Evolutionary conservation across 2,329 filamentous ascomycete genomes (phyloP).

Genomic region (Ceratocystiopsis brevicomis): DNA sequence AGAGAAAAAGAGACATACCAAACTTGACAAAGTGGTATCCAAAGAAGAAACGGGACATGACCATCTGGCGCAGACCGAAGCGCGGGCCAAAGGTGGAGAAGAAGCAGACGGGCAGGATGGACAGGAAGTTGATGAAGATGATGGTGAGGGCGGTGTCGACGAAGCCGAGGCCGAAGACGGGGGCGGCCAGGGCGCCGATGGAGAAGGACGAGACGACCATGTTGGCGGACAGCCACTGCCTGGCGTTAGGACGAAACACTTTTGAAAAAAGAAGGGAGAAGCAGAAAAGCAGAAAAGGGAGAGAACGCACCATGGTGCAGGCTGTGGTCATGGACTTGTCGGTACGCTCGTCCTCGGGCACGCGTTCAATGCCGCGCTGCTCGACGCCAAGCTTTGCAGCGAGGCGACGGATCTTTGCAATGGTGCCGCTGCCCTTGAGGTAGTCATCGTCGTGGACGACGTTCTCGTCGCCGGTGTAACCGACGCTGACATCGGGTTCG

Average conservation of each 20-base stretch:
- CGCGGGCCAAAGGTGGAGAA: conserved; percentile 35
- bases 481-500: conserved; percentile 7
- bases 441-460: conserved; percentile 10
- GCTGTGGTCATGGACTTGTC: conserved; percentile 47
- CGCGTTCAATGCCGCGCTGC: conserved; percentile 57
- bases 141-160: conserved; percentile 53
- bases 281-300: not conserved
- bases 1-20: conserved; percentile 24
- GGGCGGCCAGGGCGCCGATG: conserved; percentile 50
- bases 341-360: conserved; percentile 49
- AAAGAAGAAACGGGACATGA: conserved; percentile 41
- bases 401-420: conserved; percentile 34
- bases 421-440: conserved; percentile 9
- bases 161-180: conserved; percentile 52
- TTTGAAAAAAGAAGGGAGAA: too few relatives aligned
- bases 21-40: conserved; percentile 46
- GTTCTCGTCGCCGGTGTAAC: conserved; percentile 10
- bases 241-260: not conserved
- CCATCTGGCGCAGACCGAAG: conserved; percentile 40
- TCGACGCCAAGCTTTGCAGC: conserved; percentile 50
- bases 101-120: conserved; percentile 33
- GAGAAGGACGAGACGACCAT: conserved; percentile 63
- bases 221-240: conserved; percentile 57
- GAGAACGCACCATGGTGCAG: conserved; percentile 44
- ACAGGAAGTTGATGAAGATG: conserved; percentile 58